Base-by-base conservation (phyloP, 306 rosid species). In the Mimosa bimucronata region DNA sequence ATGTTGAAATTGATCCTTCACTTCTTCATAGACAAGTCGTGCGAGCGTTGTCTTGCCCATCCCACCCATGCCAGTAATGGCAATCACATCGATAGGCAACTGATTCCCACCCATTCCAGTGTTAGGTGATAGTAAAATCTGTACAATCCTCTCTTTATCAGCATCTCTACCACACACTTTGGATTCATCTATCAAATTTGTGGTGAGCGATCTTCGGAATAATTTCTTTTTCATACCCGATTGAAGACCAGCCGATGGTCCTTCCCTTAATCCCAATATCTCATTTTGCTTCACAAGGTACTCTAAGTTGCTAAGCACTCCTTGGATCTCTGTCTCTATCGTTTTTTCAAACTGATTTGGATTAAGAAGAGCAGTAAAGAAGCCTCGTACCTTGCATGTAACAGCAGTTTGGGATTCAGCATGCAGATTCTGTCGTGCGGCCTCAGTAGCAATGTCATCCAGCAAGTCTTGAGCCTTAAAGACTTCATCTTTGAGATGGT, bases 361-460 rank as follows among this genome's bases (percentile, higher is more conserved):
- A 53, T 8, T 8, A 64, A 30, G 10, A 16, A 30, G 9, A 16
- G 42, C 0, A 15, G 69, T 30, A 30, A 30, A 30, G 69, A 30
- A 64, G 23, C 69, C 42, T 64, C 69, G 41, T 64, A 64, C 69
- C 69, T 64, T 64, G 6, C 23, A 2, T 11, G 9, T 15, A 45
- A 3, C 8, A 15, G 11, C 18, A 15, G 69, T 64, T 6, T 30
- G 42, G 8, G 21, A 66, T 19, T 66, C 45, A 34, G 71, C 26
- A 7, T 31, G 23, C 60, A 38, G 21, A 60, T 71, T 73, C 38
- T 48, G 60, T 55, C 0, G 46, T 31, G 26, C 38, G 9, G 75
- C 60, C 26, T 40, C 64, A 10, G 67, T 77, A 40, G 45, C 67
- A 62, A 79, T 68, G 34, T 79, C 81, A 5, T 79, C 81, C 19